These are phyloP conservation scores for Ganoderma lingzhi DNA, from an alignment of 1,284 basidiomycete genomes.

Conservation along the genomic window DNA sequence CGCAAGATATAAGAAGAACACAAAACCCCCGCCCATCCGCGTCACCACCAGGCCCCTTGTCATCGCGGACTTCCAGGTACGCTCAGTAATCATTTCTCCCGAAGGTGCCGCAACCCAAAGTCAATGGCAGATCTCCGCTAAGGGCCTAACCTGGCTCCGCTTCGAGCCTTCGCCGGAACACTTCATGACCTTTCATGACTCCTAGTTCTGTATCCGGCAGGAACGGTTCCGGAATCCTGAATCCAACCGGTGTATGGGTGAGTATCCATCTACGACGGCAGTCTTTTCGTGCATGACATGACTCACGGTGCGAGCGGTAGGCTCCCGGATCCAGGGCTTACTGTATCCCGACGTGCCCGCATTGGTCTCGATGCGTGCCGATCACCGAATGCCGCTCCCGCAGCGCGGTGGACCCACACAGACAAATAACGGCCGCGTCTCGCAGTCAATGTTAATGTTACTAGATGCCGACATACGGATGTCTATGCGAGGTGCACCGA, in stretches of 20 bases:
- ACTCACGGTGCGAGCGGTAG: background rate
- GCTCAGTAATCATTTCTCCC: background rate
- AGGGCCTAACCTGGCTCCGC: background rate
- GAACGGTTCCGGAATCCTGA: background rate
- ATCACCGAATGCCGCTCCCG: background rate
- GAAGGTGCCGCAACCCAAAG: background rate
- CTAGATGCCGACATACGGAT: background rate
- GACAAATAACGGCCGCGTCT: background rate
- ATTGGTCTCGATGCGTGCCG: background rate
- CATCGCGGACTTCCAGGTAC: too few species aligned
- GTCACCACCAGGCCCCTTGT: too few species aligned
- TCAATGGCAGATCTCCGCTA: background rate
- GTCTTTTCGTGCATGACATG: background rate
- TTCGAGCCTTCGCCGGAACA: background rate
- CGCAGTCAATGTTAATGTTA: background rate
- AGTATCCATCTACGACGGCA: background rate
- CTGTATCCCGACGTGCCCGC: background rate
- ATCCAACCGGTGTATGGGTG: background rate
- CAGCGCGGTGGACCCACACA: background rate
- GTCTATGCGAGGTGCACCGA: background rate
- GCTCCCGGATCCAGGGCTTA: background rate
- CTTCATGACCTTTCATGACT: background rate
- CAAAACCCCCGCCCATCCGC: too few species aligned
- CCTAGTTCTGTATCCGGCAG: background rate
- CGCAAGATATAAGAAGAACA: too few species aligned